phyloP scores from a whole-genome alignment of 2,329 filamentous ascomycete species.

The Aspergillus puulaauensis region DNA sequence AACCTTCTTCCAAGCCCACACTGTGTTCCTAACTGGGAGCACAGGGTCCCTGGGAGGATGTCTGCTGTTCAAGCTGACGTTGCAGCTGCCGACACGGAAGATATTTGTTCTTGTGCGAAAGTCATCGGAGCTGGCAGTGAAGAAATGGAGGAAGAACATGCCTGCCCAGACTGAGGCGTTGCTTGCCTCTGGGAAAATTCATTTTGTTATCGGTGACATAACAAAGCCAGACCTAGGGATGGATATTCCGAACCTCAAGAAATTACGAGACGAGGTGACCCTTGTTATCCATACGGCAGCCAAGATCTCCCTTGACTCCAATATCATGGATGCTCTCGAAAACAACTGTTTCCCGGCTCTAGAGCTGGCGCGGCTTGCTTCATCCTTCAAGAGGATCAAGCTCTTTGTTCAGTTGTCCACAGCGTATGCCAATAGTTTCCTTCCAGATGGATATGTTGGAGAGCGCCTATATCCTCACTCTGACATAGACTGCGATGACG shows the following conservation, averaged over 20 bases:
- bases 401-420: slow-evolving; percentile 32
- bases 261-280: slow-evolving; percentile 29
- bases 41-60: slow-evolving; percentile 34
- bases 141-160: slow-evolving; percentile 31
- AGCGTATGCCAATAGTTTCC: slow-evolving; percentile 32
- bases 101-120: slow-evolving; percentile 31
- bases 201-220: slow-evolving; percentile 32
- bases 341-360: slow-evolving; percentile 33
- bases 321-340: slow-evolving; percentile 27
- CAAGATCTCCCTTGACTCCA: slow-evolving; percentile 31
- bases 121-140: slow-evolving; percentile 22
- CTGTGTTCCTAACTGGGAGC: slow-evolving; percentile 30
- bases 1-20: slow-evolving; percentile 25
- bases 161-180: slow-evolving; percentile 28
- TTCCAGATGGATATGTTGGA: slow-evolving; percentile 29
- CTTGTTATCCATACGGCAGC: slow-evolving; percentile 33
- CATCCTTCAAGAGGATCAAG: slow-evolving; percentile 27
- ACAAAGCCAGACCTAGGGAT: slow-evolving; percentile 26
- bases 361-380: slow-evolving; percentile 28
- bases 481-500: slow-evolving; percentile 27
- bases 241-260: slow-evolving; percentile 11
- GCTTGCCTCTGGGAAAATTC: slow-evolving; percentile 24
- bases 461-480: slow-evolving; percentile 26
- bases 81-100: slow-evolving; percentile 32
- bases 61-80: slow-evolving; percentile 33